Conservation (phyloP, 108 stramenopile species). For the Fistulifera pelliculosa region DNA sequence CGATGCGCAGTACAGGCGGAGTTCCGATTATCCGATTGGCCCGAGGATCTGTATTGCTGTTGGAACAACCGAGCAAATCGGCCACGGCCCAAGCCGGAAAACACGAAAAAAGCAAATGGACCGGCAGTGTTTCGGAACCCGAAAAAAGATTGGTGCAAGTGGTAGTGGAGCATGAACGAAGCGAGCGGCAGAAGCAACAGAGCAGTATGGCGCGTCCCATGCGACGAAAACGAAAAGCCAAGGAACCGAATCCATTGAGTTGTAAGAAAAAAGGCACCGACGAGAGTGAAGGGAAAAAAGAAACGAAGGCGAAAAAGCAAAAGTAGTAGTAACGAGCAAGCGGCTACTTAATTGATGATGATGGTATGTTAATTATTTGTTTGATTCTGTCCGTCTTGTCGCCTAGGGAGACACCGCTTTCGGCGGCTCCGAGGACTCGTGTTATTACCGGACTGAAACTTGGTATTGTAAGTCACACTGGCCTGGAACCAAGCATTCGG, state of each 20-base stretch:
- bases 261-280: conserved; percentile 35
- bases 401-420: too few species aligned
- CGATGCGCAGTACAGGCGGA: conserved; percentile 26
- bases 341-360: too few species aligned
- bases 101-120: conserved; percentile 51
- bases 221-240: conserved; percentile 46
- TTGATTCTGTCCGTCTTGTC: too few species aligned
- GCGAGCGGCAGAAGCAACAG: conserved; percentile 16
- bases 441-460: too few species aligned
- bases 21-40: conserved; percentile 62
- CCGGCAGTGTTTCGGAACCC: conserved; percentile 34
- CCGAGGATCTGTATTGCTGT: conserved; percentile 51
- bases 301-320: too few species aligned
- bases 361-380: too few species aligned
- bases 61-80: conserved; percentile 68
- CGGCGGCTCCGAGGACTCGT: too few species aligned
- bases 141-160: conserved; percentile 44
- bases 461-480: conserved; percentile 44
- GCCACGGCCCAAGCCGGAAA: conserved; percentile 29
- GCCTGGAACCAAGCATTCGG: conserved; percentile 96
- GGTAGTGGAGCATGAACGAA: conserved; percentile 21
- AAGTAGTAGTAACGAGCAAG: too few species aligned
- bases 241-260: conserved; percentile 74
- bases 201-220: conserved; percentile 18
- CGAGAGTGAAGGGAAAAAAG: too few species aligned